Conservation (phyloP, 2,329 filamentous ascomycete species). For the Diaporthe ampelina region DNA sequence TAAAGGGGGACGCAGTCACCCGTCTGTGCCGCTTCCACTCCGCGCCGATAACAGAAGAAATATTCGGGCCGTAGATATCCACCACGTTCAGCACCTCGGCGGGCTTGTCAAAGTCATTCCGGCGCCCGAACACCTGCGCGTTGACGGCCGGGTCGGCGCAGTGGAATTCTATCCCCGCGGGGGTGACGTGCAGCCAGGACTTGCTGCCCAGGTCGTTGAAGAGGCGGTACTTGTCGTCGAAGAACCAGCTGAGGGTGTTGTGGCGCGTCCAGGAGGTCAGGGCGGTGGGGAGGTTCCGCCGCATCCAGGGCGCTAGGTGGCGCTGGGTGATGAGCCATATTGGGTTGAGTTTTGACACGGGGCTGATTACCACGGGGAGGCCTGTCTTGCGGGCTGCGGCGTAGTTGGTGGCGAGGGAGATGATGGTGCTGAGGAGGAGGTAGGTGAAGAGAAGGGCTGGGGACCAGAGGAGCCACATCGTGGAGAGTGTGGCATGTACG, state of each 20-base stretch:
- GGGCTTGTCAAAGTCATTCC: conserved; percentile 6
- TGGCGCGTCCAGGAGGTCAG: conserved; percentile 11
- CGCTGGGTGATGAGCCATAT: conserved; percentile 7
- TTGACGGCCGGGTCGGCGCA: conserved; percentile 27
- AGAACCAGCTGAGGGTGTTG: conserved; percentile 21
- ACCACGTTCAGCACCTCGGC: background rate
- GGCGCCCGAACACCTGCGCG: conserved; percentile 3
- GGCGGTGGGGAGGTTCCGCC: background rate
- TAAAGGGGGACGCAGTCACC: background rate
- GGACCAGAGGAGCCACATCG: conserved; percentile 14
- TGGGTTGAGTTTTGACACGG: conserved; percentile 6
- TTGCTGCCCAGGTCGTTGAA: background rate
- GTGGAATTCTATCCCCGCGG: conserved; percentile 8
- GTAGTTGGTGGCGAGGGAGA: conserved; percentile 7
- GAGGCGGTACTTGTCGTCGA: conserved; percentile 29
- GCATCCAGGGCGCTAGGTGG: background rate
- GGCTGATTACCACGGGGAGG: conserved; percentile 22
- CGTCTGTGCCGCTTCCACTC: conserved; percentile 28
- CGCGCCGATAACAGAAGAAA: background rate
- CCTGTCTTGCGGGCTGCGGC: conserved; percentile 18
- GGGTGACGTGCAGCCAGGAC: conserved; percentile 26
- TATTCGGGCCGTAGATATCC: conserved; percentile 21
- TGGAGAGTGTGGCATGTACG: background rate
- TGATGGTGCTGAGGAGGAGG: conserved; percentile 7
- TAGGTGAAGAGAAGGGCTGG: background rate